Base-by-base conservation (phyloP, 225 moss, liverwort and hornwort genomes). In the Bryoerythrophyllum caledonicum region DNA sequence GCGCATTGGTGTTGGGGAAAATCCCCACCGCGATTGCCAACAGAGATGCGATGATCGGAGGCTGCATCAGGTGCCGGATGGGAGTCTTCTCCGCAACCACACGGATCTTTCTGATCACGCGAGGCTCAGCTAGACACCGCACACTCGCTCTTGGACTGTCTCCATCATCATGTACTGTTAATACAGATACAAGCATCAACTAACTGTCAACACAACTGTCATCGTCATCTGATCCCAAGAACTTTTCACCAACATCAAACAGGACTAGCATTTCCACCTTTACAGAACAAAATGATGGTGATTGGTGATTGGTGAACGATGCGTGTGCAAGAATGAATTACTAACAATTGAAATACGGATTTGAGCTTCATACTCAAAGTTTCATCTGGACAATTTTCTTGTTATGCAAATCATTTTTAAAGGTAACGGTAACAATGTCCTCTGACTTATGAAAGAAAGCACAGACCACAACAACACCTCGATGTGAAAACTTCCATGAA, bases 51-150 rank as follows among this genome's bases (percentile, higher is more conserved):
- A 94, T 76, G 32, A 83, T 83, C 6, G 94, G 96, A 44, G 94
- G 94, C 74, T 96, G 96, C 70, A 96, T 77, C 53, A 96, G 84
- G 54, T 91, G 92, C 21, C 90, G 80, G 46, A 94, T 86, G 54
- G 96, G 96, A 1, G 96, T 92, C 79, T 90, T 86, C 74, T 96
- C 87, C 19, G 94, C 96, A 32, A 96, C 92, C 57, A 80, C 86
- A 40, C 92, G 82, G 17, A 94, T 88, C 72, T 83, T 91, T 43
- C 86, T 74, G 34, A 94, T 84, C 37, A 94, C 77, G 16, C 77
- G 86, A 49, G 85, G 96, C 81, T 88, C 92, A n/a, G 57, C 67
- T 66, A 96, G 74, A 79, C 94, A 96, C 25, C 57, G 26, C 21
- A 89, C 81, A 58, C 84, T 44, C 9, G 73, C 63, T 56, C 79